phyloP scores from a whole-genome alignment of 192 early-diverging fungal species.

The Rhizoclosmatium globosum region DNA sequence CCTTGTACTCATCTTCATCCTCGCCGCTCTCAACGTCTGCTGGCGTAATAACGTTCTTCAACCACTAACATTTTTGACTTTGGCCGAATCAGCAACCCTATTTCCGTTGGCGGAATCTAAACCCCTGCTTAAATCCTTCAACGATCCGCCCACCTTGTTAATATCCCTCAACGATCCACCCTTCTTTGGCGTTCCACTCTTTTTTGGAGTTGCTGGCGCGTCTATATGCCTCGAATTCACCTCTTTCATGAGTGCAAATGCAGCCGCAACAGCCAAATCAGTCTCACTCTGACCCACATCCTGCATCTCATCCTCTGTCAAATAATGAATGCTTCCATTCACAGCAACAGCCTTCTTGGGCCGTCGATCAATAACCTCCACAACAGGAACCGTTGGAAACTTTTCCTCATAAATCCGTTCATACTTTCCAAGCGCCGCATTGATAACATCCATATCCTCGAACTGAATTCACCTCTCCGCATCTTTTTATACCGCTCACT shows the following conservation, averaged over 20 bases:
- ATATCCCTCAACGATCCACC: neutral
- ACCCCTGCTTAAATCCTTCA: too few species aligned
- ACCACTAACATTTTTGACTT: too few species aligned
- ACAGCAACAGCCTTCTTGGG: neutral
- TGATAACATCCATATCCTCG: conserved; percentile 1
- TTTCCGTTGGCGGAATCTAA: too few species aligned
- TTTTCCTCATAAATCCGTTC: conserved; percentile 18
- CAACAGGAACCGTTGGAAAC: neutral
- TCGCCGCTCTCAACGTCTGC: neutral
- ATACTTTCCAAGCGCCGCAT: conserved; percentile 5
- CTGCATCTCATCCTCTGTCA: neutral
- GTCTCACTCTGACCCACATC: neutral
- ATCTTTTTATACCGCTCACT: conserved; percentile 32
- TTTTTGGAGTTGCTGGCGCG: neutral
- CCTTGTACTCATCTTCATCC: too few species aligned
- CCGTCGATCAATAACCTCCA: neutral
- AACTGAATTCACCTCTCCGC: neutral
- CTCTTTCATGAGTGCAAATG: conserved; percentile 28
- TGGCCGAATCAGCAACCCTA: too few species aligned
- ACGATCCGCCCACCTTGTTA: too few species aligned
- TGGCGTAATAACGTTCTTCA: neutral
- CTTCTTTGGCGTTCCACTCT: neutral
- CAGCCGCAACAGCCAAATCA: conserved; percentile 25
- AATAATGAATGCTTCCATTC: neutral
- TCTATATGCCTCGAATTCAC: conserved; percentile 14